Percentiles rank a stretch among this genome's conserved stretches.
Conservation (phyloP, 73 alveolate genomes). For the Symbiodinium natans region DNA sequence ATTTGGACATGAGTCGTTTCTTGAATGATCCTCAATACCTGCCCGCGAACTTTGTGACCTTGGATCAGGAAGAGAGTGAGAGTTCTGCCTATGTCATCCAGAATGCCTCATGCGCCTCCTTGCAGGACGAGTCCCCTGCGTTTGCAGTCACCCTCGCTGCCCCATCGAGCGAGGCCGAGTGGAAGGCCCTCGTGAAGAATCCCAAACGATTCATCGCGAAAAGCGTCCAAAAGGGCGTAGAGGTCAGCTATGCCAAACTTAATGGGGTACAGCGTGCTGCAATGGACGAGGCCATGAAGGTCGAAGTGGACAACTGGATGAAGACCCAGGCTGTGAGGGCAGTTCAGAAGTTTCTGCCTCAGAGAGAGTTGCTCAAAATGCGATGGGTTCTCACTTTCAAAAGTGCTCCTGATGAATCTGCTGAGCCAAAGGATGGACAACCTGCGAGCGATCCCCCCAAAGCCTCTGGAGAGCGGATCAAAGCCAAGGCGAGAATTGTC, state of each 20-base stretch:
- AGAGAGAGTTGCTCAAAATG: neutral
- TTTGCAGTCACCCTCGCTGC: neutral
- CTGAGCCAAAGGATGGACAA: no score
- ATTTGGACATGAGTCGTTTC: neutral
- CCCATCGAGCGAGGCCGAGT: neutral
- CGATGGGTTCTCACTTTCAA: neutral
- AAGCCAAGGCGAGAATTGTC: slow-evolving; percentile 4
- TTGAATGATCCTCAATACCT: neutral
- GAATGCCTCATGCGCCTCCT: no score
- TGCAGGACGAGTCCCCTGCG: neutral
- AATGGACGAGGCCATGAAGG: neutral
- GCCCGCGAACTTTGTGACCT: neutral
- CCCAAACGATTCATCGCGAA: neutral
- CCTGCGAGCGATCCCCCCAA: neutral
- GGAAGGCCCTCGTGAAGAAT: neutral
- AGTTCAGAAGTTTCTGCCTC: neutral
- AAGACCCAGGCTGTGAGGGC: neutral
- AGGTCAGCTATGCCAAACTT: neutral
- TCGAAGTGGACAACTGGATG: neutral
- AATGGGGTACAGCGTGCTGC: neutral
- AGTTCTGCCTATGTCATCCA: no score
- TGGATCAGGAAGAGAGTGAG: no score
- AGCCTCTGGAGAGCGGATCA: neutral
- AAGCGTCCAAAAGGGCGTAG: neutral
- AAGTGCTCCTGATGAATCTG: neutral